A percentile compares a stretch with the other conserved stretches of the same genome.
Conservation (phyloP, 108 stramenopile species). For the Pseudonitzschia pungens region DNA sequence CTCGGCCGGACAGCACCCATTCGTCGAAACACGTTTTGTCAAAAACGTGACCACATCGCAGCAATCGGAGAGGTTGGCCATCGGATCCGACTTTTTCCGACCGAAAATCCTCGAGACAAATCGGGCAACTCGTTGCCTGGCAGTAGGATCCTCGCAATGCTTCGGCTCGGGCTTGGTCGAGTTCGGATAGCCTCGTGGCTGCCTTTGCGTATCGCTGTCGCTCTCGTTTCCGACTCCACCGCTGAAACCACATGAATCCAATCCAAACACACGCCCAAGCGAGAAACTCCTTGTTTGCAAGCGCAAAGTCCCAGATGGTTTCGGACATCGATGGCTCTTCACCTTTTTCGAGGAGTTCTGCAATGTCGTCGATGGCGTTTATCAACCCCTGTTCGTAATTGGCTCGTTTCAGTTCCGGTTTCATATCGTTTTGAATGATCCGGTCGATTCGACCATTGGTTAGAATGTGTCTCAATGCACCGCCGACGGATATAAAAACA, state of each 20-base stretch:
- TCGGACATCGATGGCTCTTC: conserved; percentile 36
- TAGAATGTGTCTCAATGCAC: conserved; percentile 38
- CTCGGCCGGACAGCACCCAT: conserved; percentile 45
- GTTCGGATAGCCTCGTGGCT: conserved; percentile 37
- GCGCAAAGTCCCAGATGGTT: conserved; percentile 3
- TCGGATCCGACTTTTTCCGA: conserved; percentile 47
- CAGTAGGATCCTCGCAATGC: conserved; percentile 51
- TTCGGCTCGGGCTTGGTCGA: conserved; percentile 53
- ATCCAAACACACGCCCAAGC: conserved; percentile 12
- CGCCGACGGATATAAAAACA: conserved; percentile 53
- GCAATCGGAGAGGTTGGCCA: conserved; percentile 48
- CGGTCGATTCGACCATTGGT: conserved; percentile 36
- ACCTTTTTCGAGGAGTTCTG: conserved; percentile 32
- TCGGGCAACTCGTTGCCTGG: conserved; percentile 50
- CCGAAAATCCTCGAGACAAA: conserved; percentile 61
- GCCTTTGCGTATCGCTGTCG: conserved; percentile 43
- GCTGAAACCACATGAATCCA: background rate
- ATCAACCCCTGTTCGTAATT: conserved; percentile 41
- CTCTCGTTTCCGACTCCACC: conserved; percentile 6
- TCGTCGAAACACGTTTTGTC: conserved; percentile 59
- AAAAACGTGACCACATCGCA: conserved; percentile 71
- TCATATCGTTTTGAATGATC: conserved; percentile 34
- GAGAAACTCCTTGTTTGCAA: conserved; percentile 7
- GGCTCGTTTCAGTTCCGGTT: conserved; percentile 33
- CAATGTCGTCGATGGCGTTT: conserved; percentile 26